Evolutionary conservation across 1,139 yeast species (phyloP), one percentile per base, ranked within the genome.

Genomic region (Suhomyces bolitotheri): DNA sequence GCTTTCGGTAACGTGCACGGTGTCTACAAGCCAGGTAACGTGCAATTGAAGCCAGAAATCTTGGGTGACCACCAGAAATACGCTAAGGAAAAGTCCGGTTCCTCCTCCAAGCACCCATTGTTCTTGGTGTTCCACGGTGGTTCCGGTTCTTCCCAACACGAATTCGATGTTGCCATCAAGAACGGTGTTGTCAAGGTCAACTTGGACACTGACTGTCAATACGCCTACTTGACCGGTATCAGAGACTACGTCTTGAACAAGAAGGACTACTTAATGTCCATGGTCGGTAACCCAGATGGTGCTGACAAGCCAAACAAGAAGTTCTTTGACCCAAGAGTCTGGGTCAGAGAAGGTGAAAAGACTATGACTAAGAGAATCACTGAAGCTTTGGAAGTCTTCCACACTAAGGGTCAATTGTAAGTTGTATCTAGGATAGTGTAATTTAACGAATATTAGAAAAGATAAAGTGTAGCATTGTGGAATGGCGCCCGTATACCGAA

Each of bases 311-410:
- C 98, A 76, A 86, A 86, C 85, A 90, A 90, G 89, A 90, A 90
- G 78, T 89, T 73, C 88, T 92, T 88, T 66, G 99, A 92, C 76
- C 99, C 99, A 75, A 92, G 99, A 83, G 97, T 90, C 71, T 92
- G 98, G 98, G 97, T 92, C 54, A 90, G 98, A 80, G 97, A 90
- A 74, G 98, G 98, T 79, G 99, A 92, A 79, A 88, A 89, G 90
- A 89, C 97, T 66, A 92, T 92, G 97, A 56, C 81, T 52, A 73
- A 69, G 53, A 87, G 97, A 81, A 78, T 94, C 60, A 53, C 82
- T 47, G 84, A 82, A 67, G 94, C 95, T 61, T 78, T 92, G 66
- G 76, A 72, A 37, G 75, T 86, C 64, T 92, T 92, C 96, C 90
- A 82, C 78, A 74, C 94, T 58, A 73, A 76, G 65, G 65, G 66